Conservation (phyloP, 2,329 filamentous ascomycete species). For the Sarocladium strictum region DNA sequence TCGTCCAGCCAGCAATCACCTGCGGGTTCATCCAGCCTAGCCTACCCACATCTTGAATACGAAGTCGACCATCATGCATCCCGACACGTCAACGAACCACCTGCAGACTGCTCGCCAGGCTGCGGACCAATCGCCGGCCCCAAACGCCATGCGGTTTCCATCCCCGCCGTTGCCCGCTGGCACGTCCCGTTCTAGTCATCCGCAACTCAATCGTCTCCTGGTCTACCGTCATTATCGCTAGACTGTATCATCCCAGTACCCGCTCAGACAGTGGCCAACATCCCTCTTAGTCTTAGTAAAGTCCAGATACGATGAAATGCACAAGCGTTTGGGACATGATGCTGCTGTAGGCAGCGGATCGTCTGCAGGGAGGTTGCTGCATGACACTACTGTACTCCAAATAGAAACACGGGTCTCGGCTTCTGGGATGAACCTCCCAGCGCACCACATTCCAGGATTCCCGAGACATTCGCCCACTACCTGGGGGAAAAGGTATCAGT, state of each 20-base stretch:
- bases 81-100: conserved; percentile 5
- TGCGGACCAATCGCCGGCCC: conserved; percentile 7
- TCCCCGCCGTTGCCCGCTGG: neutral
- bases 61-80: neutral
- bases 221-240: no score
- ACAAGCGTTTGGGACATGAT: neutral
- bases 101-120: neutral
- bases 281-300: neutral
- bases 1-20: neutral
- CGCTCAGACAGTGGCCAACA: neutral
- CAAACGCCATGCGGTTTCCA: neutral
- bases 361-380: neutral
- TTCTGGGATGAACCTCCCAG: neutral
- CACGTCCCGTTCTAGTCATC: neutral
- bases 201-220: neutral
- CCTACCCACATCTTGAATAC: conserved; percentile 8
- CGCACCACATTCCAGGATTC: neutral
- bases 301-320: neutral
- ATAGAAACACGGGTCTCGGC: neutral
- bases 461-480: neutral
- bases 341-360: neutral
- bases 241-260: neutral
- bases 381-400: neutral
- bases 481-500: no score
- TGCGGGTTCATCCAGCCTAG: conserved; percentile 1